Evolutionary conservation across 257 asterid genomes (phyloP).

Genomic region (Nicotiana paniculata): DNA sequence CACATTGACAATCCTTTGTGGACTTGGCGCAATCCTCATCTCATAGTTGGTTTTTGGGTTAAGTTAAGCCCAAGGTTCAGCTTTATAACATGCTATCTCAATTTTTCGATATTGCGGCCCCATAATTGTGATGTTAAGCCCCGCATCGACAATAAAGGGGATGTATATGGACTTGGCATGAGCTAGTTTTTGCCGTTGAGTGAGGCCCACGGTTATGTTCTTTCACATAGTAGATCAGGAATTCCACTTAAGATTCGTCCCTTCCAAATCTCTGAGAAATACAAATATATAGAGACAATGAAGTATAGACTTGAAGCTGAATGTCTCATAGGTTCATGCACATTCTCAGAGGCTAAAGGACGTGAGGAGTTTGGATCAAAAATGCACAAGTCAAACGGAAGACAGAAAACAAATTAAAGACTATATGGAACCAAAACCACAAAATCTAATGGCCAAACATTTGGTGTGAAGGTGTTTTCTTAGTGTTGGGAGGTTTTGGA

Average conservation of each 20-base stretch:
- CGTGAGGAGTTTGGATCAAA: neutral
- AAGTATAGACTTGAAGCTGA: neutral
- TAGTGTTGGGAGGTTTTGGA: neutral
- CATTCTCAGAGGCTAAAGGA: neutral
- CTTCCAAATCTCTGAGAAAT: neutral
- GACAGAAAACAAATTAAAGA: neutral
- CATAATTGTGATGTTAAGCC: too few species aligned
- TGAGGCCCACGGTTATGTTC: too few species aligned
- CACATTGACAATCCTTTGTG: too few species aligned
- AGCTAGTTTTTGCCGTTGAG: too few species aligned
- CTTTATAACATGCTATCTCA: too few species aligned
- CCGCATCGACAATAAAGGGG: too few species aligned
- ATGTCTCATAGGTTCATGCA: neutral
- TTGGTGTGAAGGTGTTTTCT: constrained; percentile 1
- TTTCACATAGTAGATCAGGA: neutral
- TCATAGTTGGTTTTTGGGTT: too few species aligned
- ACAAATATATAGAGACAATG: neutral
- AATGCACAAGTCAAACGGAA: neutral
- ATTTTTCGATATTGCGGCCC: too few species aligned
- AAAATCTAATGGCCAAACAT: neutral
- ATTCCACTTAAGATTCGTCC: neutral
- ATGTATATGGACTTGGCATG: too few species aligned
- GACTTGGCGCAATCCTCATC: too few species aligned
- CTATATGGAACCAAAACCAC: neutral
- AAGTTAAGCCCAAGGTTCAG: too few species aligned